Base-by-base conservation (phyloP, 2,329 filamentous ascomycete genomes). In the Neonectria hederae region DNA sequence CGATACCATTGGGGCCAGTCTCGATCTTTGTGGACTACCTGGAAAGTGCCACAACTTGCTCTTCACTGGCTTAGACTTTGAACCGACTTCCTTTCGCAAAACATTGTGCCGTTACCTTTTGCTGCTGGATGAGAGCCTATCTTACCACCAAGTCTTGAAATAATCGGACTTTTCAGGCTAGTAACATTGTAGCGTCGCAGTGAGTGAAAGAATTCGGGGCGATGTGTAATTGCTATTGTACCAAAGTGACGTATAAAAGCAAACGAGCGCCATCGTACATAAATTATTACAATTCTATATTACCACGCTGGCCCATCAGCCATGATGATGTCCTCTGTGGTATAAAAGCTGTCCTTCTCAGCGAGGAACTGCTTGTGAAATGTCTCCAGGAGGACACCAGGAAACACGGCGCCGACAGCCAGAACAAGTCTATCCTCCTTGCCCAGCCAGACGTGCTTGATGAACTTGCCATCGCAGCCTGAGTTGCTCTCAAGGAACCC, bases 361-460 rank as follows among this genome's bases (percentile, higher is more conserved):
- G 17, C n/a, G n/a, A 42, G n/a, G 10, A 42, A 42, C n/a, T 42
- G 38, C 38, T 42, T 42, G 38, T 42, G 38, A 5, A 42, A 42
- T 2, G 38, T 42, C 38, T 42, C 38, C 17, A 42, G 17, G 10
- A 42, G n/a, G 8, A 42, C 38, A 19, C 38, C 38, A 1, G 38
- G 38, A 21, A 42, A 42, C 38, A 42, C 38, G n/a, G 38, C 38
- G 38, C 38, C 38, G n/a, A 42, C 38, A 21, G 38, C 38, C n/a
- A 42, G 38, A n/a, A 42, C 38, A 11, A 42, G 38, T 7, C 38
- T 42, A 26, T 46, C 21, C 43, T 46, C 43, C 72, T 83, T 83
- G 65, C 77, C 76, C 0, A 76, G 79, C 81, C 81, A 83, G 65
- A 82, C 69, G 65, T 83, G 81, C 62, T 79, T 77, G 61, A 83